phyloP scores from a whole-genome alignment of 1,284 basidiomycete species.

The Irpex sp. region DNA sequence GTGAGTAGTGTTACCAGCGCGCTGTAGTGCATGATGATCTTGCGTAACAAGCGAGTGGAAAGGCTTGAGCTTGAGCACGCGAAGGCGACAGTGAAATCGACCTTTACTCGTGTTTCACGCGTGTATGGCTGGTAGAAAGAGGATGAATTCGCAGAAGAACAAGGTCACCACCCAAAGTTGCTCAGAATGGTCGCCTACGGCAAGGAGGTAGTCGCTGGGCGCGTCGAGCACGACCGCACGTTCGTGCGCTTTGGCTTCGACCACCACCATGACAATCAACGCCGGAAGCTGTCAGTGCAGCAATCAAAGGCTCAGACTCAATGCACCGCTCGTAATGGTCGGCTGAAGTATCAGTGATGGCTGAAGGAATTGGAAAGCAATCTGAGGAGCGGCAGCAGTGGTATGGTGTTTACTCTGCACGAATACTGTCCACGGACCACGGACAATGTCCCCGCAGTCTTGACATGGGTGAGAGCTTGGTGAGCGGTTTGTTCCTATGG shows the following conservation, averaged over 20 bases:
- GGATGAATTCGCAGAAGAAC: background rate
- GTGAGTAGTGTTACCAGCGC: background rate
- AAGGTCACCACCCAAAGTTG: background rate
- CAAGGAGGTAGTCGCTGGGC: background rate
- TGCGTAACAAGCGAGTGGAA: background rate
- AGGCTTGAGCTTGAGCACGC: background rate
- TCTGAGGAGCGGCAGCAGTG: background rate
- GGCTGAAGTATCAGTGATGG: too few species aligned
- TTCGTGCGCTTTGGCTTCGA: background rate
- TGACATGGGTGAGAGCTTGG: too few species aligned
- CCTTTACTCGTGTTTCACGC: background rate
- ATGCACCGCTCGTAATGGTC: background rate
- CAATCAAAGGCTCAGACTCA: background rate
- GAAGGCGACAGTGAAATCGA: background rate
- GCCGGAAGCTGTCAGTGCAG: background rate
- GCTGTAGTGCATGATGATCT: background rate
- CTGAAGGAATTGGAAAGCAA: background rate
- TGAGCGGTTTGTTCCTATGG: background rate
- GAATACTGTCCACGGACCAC: too few species aligned
- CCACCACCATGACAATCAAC: background rate
- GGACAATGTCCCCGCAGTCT: too few species aligned
- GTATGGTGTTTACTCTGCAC: background rate
- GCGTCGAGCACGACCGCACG: too few species aligned
- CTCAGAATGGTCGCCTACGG: background rate
- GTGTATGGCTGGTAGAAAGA: background rate